phyloP scores from a whole-genome alignment of 2,329 filamentous ascomycete genomes.

The Scytalidium sp. region DNA sequence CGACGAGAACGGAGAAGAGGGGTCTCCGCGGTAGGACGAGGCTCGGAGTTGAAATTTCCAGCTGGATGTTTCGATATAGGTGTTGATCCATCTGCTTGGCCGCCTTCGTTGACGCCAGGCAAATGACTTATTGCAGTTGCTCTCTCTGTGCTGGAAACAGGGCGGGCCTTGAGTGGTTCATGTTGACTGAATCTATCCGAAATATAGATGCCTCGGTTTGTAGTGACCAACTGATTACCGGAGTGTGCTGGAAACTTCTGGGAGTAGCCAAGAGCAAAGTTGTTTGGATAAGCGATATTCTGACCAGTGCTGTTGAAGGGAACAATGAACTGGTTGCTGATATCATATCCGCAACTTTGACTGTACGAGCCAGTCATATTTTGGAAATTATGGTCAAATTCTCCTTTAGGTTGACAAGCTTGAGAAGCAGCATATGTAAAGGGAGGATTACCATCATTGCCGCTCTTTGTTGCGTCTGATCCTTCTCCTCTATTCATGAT shows the following conservation, averaged over 20 bases:
- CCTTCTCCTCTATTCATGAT: not conserved
- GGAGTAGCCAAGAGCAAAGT: not conserved
- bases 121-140: not conserved
- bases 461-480: not conserved
- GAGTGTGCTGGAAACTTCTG: slow-evolving; percentile 1
- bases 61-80: slow-evolving; percentile 5
- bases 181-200: slow-evolving; percentile 1
- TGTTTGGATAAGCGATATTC: slow-evolving; percentile 1
- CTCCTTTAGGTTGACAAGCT: not conserved
- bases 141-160: slow-evolving; percentile 3
- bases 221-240: not conserved
- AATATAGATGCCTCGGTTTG: not conserved
- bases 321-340: not conserved
- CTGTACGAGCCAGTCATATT: slow-evolving; percentile 1
- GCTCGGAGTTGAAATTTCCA: slow-evolving; percentile 13
- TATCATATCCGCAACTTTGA: not conserved
- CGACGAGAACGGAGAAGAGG: slow-evolving; percentile 16
- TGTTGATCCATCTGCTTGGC: not conserved
- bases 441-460: not conserved
- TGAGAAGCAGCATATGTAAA: not conserved
- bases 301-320: not conserved
- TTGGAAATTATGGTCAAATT: not conserved
- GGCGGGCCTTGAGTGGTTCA: not conserved
- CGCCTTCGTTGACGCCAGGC: not conserved
- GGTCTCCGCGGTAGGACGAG: slow-evolving; percentile 8